Percentiles rank a stretch among this genome's conserved stretches.
Conservation (phyloP, 345 rosid genomes). For the Raphanus sativus region DNA sequence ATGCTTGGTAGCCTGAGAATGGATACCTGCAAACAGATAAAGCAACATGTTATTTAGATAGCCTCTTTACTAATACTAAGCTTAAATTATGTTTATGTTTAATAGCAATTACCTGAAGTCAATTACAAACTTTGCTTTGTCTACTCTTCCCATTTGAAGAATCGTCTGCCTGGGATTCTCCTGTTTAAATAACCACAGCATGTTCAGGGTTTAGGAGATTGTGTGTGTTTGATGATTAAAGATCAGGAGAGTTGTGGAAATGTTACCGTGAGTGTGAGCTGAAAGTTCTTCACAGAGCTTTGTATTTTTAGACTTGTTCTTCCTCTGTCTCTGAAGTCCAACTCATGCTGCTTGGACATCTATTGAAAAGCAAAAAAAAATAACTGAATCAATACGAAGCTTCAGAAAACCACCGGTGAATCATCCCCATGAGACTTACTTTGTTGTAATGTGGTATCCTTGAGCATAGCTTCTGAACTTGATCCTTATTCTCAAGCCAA, state of each 20-base stretch:
- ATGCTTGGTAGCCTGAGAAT: conserved; percentile 77
- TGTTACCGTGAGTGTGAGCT: conserved; percentile 69
- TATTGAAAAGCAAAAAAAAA: conserved; percentile 21
- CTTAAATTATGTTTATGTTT: not conserved
- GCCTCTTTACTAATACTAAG: not conserved
- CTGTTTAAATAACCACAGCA: conserved; percentile 27
- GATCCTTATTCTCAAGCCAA: conserved; percentile 63
- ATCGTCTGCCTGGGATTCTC: conserved; percentile 71
- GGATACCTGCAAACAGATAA: conserved; percentile 62
- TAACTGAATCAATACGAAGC: not conserved
- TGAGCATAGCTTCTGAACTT: conserved; percentile 60
- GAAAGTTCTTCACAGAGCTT: conserved; percentile 87
- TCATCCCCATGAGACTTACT: conserved; percentile 35
- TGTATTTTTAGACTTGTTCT: conserved; percentile 71
- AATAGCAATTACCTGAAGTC: conserved; percentile 68
- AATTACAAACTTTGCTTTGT: conserved; percentile 61
- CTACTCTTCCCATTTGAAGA: conserved; percentile 89
- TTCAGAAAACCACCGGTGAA: not conserved
- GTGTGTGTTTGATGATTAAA: not conserved
- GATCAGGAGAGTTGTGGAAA: conserved; percentile 3
- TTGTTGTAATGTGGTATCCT: conserved; percentile 71
- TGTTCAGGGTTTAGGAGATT: conserved; percentile 10
- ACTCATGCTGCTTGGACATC: conserved; percentile 69
- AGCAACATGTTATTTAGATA: not conserved
- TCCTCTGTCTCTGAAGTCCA: conserved; percentile 82